Conservation (phyloP, 805 yeast genomes). For the Wickerhamiella spandovensis region DNA sequence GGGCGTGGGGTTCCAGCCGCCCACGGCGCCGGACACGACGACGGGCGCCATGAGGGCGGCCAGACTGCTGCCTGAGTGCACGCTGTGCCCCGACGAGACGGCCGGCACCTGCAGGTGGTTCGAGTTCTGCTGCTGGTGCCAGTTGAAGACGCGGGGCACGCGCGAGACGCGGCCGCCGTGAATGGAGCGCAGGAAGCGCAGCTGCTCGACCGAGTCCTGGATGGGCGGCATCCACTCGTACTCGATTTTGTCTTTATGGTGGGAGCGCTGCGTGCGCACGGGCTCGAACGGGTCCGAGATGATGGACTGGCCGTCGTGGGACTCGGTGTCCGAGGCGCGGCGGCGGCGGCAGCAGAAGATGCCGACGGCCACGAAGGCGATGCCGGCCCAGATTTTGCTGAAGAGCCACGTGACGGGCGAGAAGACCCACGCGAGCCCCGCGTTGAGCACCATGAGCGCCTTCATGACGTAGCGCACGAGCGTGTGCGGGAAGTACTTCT, state of each 20-base stretch:
- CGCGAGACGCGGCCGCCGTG: conserved; percentile 30
- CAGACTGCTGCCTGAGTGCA: conserved; percentile 9
- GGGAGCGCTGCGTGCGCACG: neutral
- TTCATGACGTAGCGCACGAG: conserved; percentile 29
- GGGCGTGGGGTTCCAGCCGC: conserved; percentile 26
- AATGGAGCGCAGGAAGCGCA: conserved; percentile 23
- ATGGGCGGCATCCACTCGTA: conserved; percentile 30
- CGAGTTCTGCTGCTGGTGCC: conserved; percentile 6
- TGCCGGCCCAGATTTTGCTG: conserved; percentile 1
- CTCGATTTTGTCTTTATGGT: conserved; percentile 11
- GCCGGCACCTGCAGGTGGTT: conserved; percentile 13
- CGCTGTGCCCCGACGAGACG: conserved; percentile 9
- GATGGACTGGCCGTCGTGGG: conserved; percentile 13
- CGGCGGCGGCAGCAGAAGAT: conserved; percentile 9
- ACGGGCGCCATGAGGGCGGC: conserved; percentile 36
- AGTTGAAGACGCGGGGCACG: neutral
- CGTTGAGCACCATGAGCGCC: conserved; percentile 9
- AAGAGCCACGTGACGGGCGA: conserved; percentile 14
- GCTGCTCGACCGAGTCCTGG: conserved; percentile 27
- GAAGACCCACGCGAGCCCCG: conserved; percentile 19
- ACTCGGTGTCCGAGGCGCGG: conserved; percentile 9
- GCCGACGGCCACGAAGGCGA: conserved; percentile 9
- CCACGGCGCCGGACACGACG: conserved; percentile 44
- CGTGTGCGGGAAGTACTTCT: conserved; percentile 49
- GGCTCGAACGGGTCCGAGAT: neutral